These are phyloP conservation scores for Nakazawaea sp. DNA, from an alignment of 805 yeast species.

Conservation along the genomic window DNA sequence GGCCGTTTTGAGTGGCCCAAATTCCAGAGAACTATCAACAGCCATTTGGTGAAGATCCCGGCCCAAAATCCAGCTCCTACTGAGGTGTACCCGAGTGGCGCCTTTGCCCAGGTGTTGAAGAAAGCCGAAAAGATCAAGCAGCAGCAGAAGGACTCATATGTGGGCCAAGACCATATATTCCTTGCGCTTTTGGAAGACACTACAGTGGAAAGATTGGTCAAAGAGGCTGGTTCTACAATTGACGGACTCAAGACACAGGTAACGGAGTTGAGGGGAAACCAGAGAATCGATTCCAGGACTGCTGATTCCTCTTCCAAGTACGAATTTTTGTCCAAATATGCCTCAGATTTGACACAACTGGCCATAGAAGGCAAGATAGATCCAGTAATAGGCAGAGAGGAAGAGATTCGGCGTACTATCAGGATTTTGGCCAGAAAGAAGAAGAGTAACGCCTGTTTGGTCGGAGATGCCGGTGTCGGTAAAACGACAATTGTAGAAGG, in stretches of 20 bases:
- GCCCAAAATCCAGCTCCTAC: slow-evolving; percentile 86
- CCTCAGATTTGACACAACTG: slow-evolving; percentile 86
- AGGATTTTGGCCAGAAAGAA: slow-evolving; percentile 95
- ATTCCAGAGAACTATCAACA: slow-evolving; percentile 76
- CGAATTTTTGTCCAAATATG: slow-evolving; percentile 85
- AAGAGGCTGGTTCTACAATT: slow-evolving; percentile 60
- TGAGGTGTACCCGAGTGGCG: slow-evolving; percentile 66
- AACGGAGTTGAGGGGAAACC: slow-evolving; percentile 77
- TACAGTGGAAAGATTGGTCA: slow-evolving; percentile 61
- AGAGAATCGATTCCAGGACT: slow-evolving; percentile 85
- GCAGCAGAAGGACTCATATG: slow-evolving; percentile 83
- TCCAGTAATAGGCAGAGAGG: slow-evolving; percentile 98
- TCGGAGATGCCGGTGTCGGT: slow-evolving; percentile 99
- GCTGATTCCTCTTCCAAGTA: slow-evolving; percentile 85
- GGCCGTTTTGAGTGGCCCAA: slow-evolving; percentile 83
- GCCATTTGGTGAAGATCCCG: slow-evolving; percentile 76
- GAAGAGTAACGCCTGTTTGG: slow-evolving; percentile 91
- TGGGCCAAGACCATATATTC: slow-evolving; percentile 92
- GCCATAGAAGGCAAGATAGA: slow-evolving; percentile 94
- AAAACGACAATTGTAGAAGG: slow-evolving; percentile 98
- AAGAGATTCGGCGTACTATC: slow-evolving; percentile 92
- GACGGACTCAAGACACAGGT: slow-evolving; percentile 76
- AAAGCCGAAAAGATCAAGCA: slow-evolving; percentile 72
- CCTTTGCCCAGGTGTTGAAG: slow-evolving; percentile 69
- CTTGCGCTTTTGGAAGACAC: slow-evolving; percentile 80